A percentile compares a stretch with the other conserved stretches of the same genome.
These are phyloP conservation scores for Ceraceosorus guamensis DNA, from an alignment of 1,284 basidiomycete genomes.

Conservation along the genomic window DNA sequence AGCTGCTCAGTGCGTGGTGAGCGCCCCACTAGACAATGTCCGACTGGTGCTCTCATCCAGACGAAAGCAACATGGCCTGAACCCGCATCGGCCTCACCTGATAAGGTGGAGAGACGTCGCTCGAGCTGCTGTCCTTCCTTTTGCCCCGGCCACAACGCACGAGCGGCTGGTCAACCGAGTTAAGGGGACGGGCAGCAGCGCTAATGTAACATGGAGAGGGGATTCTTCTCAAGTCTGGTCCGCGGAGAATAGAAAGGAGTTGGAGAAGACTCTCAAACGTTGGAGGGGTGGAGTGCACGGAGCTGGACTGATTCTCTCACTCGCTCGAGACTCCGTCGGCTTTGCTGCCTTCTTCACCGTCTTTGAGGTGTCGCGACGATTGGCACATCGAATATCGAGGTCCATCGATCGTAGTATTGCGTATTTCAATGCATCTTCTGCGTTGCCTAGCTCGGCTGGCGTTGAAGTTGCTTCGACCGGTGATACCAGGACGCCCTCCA, in stretches of 20 bases:
- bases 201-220: slow-evolving; percentile 10
- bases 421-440: slow-evolving; percentile 22
- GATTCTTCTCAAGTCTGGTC: slow-evolving; percentile 1
- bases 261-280: slow-evolving; percentile 31
- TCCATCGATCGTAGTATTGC: slow-evolving; percentile 34
- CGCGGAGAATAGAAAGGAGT: slow-evolving; percentile 15
- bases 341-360: slow-evolving; percentile 49
- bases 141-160: slow-evolving; percentile 26
- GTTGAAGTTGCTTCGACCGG: background rate
- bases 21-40: slow-evolving; percentile 51
- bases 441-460: slow-evolving; percentile 8
- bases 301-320: slow-evolving; percentile 41
- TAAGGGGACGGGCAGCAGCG: slow-evolving; percentile 19
- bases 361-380: slow-evolving; percentile 48
- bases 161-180: slow-evolving; percentile 28
- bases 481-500: background rate
- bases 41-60: slow-evolving; percentile 42
- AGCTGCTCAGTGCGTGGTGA: slow-evolving; percentile 49
- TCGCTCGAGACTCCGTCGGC: slow-evolving; percentile 47
- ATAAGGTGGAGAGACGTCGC: slow-evolving; percentile 41
- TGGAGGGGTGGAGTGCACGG: slow-evolving; percentile 42
- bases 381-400: slow-evolving; percentile 39
- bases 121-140: slow-evolving; percentile 42
- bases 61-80: background rate
- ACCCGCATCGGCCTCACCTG: too few relatives aligned